Evolutionary conservation across 208 protist species (phyloP).

Genomic region (Acanthamoeba royreba): DNA sequence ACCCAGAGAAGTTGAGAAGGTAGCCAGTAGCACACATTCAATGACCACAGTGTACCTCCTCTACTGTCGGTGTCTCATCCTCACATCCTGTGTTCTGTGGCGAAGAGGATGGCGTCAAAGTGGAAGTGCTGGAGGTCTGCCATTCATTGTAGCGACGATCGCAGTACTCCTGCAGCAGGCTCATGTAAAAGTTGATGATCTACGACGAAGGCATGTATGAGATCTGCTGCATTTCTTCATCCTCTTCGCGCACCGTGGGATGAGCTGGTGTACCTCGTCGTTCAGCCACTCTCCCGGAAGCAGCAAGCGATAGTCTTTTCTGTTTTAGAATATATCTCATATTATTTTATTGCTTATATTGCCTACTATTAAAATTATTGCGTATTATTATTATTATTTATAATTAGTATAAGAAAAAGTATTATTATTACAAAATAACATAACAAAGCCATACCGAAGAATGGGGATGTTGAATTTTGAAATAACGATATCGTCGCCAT

Average conservation of each 20-base stretch:
- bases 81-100: not conserved
- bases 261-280: conserved; percentile 67
- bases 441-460: not conserved
- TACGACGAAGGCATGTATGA: no score
- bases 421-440: not conserved
- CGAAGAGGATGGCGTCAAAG: not conserved
- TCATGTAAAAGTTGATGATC: conserved; percentile 72
- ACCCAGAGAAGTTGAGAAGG: no score
- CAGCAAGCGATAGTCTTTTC: not conserved
- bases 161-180: not conserved
- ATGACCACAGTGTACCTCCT: no score
- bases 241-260: no score
- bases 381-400: no score
- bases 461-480: not conserved
- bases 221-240: no score
- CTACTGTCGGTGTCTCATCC: not conserved
- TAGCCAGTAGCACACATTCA: no score
- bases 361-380: not conserved
- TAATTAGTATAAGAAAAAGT: not conserved
- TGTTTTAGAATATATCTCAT: not conserved
- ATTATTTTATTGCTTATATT: not conserved
- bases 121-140: not conserved
- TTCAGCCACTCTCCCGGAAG: conserved; percentile 60
- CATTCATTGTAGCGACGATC: not conserved
- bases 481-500: not conserved